phyloP scores from a whole-genome alignment of 176 grass and related monocot species.

The Paspalum notatum region DNA sequence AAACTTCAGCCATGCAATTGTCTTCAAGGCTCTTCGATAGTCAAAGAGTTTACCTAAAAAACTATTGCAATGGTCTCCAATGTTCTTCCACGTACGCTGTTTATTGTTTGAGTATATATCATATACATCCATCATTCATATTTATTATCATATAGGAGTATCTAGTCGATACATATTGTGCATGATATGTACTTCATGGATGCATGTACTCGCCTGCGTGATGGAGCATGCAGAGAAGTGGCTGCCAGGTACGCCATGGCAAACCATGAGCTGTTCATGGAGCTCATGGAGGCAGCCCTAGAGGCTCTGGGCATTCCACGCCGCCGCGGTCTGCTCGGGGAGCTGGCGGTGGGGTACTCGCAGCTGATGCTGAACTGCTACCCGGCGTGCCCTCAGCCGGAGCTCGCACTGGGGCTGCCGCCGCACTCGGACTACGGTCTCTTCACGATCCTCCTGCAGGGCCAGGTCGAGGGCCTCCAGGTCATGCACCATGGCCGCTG shows the following conservation, averaged over 20 bases:
- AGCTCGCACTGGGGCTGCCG: slow-evolving; percentile 85
- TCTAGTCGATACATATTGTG: too few relatives aligned
- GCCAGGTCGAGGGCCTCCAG: slow-evolving; percentile 71
- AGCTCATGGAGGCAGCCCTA: slow-evolving; percentile 55
- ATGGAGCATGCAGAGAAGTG: slow-evolving; percentile 25
- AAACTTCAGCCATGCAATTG: too few relatives aligned
- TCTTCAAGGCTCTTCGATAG: too few relatives aligned
- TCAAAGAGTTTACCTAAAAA: too few relatives aligned
- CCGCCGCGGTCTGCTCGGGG: slow-evolving; percentile 10
- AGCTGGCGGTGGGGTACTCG: slow-evolving; percentile 51
- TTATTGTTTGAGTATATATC: too few relatives aligned
- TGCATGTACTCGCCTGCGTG: too few relatives aligned
- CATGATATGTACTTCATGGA: too few relatives aligned
- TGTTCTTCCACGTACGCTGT: too few relatives aligned
- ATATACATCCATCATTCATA: too few relatives aligned
- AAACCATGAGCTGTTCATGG: slow-evolving; percentile 53
- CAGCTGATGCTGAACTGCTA: slow-evolving; percentile 85
- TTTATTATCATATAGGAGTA: too few relatives aligned
- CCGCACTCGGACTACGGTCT: slow-evolving; percentile 93
- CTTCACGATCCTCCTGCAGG: slow-evolving; percentile 81
- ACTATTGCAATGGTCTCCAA: too few relatives aligned
- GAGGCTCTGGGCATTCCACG: slow-evolving; percentile 52
- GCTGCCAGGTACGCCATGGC: slow-evolving; percentile 48
- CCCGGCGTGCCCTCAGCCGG: slow-evolving; percentile 77
- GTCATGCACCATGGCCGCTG: slow-evolving; percentile 52